Evolutionary conservation across 1,284 basidiomycete species (phyloP).

Genomic region (Heterobasidion parviporum): DNA sequence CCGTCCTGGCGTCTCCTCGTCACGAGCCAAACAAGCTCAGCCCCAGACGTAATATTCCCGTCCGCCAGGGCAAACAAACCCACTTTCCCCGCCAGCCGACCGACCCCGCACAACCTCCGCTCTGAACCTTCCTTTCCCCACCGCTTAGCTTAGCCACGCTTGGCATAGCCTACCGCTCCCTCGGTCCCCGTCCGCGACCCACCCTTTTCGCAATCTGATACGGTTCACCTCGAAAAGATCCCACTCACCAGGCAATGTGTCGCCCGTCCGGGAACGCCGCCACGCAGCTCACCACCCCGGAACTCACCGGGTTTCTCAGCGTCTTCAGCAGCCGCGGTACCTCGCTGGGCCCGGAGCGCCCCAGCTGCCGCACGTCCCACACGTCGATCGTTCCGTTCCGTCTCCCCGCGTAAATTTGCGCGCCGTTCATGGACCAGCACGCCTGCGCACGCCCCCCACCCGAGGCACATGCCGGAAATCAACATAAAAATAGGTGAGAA

Average conservation of each 20-base stretch:
- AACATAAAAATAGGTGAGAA: not conserved
- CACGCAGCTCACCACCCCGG: slow-evolving; percentile 88
- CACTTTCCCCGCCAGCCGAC: not conserved
- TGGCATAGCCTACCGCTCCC: no score
- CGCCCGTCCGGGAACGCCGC: slow-evolving; percentile 84
- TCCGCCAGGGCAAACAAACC: not conserved
- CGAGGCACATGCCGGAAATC: not conserved
- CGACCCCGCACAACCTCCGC: no score
- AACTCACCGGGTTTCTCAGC: slow-evolving; percentile 80
- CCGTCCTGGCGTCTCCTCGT: not conserved
- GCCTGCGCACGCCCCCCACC: slow-evolving; percentile 43
- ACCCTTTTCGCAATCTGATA: not conserved
- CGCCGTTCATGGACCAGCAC: slow-evolving; percentile 89
- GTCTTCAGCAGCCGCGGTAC: slow-evolving; percentile 74
- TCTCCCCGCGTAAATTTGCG: slow-evolving; percentile 85
- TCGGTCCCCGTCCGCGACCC: not conserved
- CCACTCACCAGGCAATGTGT: slow-evolving; percentile 80
- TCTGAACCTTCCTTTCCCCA: not conserved
- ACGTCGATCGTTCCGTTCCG: slow-evolving; percentile 89
- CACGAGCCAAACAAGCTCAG: not conserved
- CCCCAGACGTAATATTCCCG: not conserved
- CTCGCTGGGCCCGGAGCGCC: slow-evolving; percentile 45
- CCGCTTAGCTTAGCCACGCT: no score
- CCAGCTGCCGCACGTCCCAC: slow-evolving; percentile 83
- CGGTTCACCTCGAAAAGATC: not conserved